Evolutionary conservation across 148 eudicot species (phyloP), one percentile per base, ranked within the genome.

Genomic region (Heliamphora exappendiculata): DNA sequence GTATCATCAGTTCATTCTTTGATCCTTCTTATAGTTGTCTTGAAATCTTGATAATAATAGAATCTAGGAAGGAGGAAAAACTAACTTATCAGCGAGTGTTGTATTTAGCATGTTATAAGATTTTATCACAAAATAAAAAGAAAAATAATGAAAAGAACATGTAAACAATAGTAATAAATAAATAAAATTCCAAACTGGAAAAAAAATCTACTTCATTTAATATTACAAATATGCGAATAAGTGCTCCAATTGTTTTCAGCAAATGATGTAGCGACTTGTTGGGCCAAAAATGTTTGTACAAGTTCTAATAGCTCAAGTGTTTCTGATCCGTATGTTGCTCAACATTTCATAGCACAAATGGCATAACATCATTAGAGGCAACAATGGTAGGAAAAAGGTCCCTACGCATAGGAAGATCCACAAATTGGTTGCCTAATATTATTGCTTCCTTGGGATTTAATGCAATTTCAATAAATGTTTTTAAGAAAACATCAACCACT

Each of bases 21-120:
- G 42, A 2, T 7, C 42, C 7, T 39, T 7, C 7, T 39, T 39
- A 7, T 39, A 39, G 7, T 39, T 39, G 42, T 39, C 42, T 39
- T 39, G 42, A 39, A 39, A 39, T 39, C 42, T 39, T 39, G 42
- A 39, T 39, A 51, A 60, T 9, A 47, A 26, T 76, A 78, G 79
- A 64, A 76, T 75, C n/a, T 72, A 82, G 3, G 79, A 66, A 73
- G 76, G 82, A 34, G 68, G 54, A 10, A 74, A 76, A 59, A 80
- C 81, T 41, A 68, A 9, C 12, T 51, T 51, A 16, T 51, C 12
- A 55, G 55, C 79, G 8, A 83, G 76, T n/a, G n/a, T n/a, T 73
- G 83, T 83, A 83, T 55, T 57, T 63, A 62, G 83, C 17, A 2
- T 39, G 42, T 39, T 39, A 2, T n/a, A n/a, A n/a, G n/a, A n/a